These are phyloP conservation scores for Phytopythium mirpurense DNA, from an alignment of 352 stramenopile species.

Conservation along the genomic window DNA sequence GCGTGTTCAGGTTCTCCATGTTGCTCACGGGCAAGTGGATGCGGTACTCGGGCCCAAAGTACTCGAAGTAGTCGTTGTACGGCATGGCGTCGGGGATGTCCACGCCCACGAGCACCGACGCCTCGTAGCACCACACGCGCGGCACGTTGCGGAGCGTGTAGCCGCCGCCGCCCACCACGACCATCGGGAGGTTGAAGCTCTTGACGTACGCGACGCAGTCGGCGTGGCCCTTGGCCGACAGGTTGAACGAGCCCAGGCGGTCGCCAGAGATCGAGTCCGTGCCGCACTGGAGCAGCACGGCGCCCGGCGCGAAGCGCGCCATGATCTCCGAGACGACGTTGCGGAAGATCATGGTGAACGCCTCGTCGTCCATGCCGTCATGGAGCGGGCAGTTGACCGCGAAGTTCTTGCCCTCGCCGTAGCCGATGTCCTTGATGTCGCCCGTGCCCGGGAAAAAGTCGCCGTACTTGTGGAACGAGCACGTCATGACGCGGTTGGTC, in stretches of 20 bases:
- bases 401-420: constrained; percentile 93
- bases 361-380: constrained; percentile 94
- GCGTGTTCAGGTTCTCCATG: constrained; percentile 98
- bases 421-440: constrained; percentile 91
- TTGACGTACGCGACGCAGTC: constrained; percentile 86
- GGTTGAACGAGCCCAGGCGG: constrained; percentile 96
- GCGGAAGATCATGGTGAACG: constrained; percentile 96
- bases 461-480: constrained; percentile 99
- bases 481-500: constrained; percentile 98
- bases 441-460: constrained; percentile 99
- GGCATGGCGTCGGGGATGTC: constrained; percentile 78
- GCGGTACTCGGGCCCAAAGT: constrained; percentile 91
- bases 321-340: constrained; percentile 94
- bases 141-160: constrained; percentile 88
- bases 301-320: constrained; percentile 83
- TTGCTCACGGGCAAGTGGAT: constrained; percentile 95
- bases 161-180: constrained; percentile 80
- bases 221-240: constrained; percentile 50
- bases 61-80: constrained; percentile 86
- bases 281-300: constrained; percentile 97
- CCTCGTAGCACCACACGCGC: constrained; percentile 97
- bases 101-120: constrained; percentile 87
- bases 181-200: constrained; percentile 75
- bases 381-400: constrained; percentile 97
- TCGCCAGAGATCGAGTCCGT: constrained; percentile 97